These are phyloP conservation scores for Metschnikowia cubensis DNA, from an alignment of 805 yeast species.

Conservation along the genomic window DNA sequence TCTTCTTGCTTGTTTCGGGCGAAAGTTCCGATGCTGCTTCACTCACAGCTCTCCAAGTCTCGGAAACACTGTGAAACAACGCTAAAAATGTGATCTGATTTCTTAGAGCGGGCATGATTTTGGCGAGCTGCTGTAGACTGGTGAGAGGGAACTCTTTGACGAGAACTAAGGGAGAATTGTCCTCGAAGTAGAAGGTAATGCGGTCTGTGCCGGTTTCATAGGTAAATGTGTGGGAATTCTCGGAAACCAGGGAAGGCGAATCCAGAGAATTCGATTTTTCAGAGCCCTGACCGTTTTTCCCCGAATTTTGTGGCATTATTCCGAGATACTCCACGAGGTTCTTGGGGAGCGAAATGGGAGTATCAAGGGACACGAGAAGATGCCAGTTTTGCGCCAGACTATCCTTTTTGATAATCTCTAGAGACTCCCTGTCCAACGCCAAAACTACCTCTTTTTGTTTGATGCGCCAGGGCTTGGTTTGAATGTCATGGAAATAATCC, in stretches of 20 bases:
- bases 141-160: constrained; percentile 22
- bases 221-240: neutral
- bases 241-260: no score
- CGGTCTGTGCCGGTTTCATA: neutral
- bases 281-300: no score
- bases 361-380: constrained; percentile 23
- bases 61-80: constrained; percentile 10
- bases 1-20: constrained; percentile 21
- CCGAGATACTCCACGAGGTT: constrained; percentile 31
- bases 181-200: constrained; percentile 9
- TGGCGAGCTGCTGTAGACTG: constrained; percentile 23
- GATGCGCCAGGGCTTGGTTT: constrained; percentile 23
- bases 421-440: constrained; percentile 12
- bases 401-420: neutral
- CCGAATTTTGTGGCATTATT: neutral
- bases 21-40: constrained; percentile 13
- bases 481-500: constrained; percentile 22
- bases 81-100: constrained; percentile 27
- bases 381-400: constrained; percentile 20
- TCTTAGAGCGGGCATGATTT: constrained; percentile 27
- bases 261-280: no score
- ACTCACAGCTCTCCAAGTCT: constrained; percentile 5
- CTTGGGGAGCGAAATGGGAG: constrained; percentile 26
- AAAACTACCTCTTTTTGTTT: constrained; percentile 17
- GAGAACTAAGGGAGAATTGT: constrained; percentile 18